Conservation (phyloP, 2,329 filamentous ascomycete species). For the Leptosphaerulina australis region DNA sequence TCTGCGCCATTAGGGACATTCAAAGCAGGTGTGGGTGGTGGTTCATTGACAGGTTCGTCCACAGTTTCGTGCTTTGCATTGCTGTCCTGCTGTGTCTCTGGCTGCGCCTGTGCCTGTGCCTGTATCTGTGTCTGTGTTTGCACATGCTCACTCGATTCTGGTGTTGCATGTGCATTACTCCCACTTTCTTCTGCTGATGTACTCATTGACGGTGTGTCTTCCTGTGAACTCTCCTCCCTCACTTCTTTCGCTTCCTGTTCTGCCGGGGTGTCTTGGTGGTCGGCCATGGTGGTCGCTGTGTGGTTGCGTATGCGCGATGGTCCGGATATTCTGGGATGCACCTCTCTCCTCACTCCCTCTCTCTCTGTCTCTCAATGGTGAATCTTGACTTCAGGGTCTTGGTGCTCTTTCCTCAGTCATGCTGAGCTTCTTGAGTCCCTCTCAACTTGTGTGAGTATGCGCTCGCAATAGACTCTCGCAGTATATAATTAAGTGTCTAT, state of each 20-base stretch:
- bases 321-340: constrained; percentile 23
- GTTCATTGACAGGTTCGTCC: not conserved
- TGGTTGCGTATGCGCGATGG: constrained; percentile 9
- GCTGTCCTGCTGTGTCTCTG: not conserved
- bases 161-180: too few relatives aligned
- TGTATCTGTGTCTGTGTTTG: constrained; percentile 21
- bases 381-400: constrained; percentile 11
- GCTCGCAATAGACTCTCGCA: not conserved
- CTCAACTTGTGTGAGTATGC: not conserved
- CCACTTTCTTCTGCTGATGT: not conserved
- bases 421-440: not conserved
- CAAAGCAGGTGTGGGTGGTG: constrained; percentile 32
- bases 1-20: constrained; percentile 32
- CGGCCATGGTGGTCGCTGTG: constrained; percentile 42
- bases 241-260: not conserved
- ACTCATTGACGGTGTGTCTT: not conserved
- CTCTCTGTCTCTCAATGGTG: constrained; percentile 29
- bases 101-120: constrained; percentile 3
- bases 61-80: not conserved
- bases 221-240: not conserved
- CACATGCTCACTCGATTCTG: too few relatives aligned
- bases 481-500: not conserved
- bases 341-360: constrained; percentile 25
- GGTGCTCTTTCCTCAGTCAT: not conserved
- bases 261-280: constrained; percentile 27